Evolutionary conservation across 2,329 filamentous ascomycete genomes (phyloP).

Genomic region (Cladosporium halotolerans): DNA sequence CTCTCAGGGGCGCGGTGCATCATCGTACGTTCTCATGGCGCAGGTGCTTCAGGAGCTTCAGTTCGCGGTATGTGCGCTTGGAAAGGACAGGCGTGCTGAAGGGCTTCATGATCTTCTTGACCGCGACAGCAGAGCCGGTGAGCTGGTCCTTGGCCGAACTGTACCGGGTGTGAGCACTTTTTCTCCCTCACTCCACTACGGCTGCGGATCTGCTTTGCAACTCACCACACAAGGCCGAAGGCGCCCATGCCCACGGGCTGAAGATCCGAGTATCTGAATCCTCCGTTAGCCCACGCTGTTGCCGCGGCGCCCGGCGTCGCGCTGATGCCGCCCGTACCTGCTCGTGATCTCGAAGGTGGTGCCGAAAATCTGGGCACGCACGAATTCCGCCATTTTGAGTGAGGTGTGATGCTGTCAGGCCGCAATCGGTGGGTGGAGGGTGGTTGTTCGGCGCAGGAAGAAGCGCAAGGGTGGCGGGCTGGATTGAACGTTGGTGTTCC

Average conservation of each 20-base stretch:
- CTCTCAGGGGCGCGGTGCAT: not conserved
- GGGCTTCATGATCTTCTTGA: conserved; percentile 99
- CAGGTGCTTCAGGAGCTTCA: conserved; percentile 95
- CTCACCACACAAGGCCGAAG: conserved; percentile 91
- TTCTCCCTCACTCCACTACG: not conserved
- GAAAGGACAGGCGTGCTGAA: conserved; percentile 98
- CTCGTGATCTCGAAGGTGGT: conserved; percentile 99
- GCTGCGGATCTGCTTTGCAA: conserved; percentile 1
- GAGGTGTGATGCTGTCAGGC: conserved; percentile 12
- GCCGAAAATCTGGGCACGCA: conserved; percentile 97
- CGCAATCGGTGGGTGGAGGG: conserved; percentile 1
- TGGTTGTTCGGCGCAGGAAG: not conserved
- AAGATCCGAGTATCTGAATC: conserved; percentile 82
- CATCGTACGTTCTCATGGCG: conserved; percentile 81
- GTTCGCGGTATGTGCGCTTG: conserved; percentile 93
- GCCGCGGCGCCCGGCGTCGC: conserved; percentile 11
- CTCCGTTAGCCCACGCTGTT: conserved; percentile 16
- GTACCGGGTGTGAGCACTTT: conserved; percentile 14
- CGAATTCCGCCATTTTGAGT: conserved; percentile 90
- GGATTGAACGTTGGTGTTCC: conserved; percentile 4
- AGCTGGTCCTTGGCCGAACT: conserved; percentile 98
- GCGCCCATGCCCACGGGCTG: conserved; percentile 99
- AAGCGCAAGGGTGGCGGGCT: not conserved
- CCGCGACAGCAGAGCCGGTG: conserved; percentile 90
- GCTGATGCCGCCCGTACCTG: conserved; percentile 53